Base-by-base conservation (phyloP, 345 rosid genomes). In the Rhizophora apiculata region DNA sequence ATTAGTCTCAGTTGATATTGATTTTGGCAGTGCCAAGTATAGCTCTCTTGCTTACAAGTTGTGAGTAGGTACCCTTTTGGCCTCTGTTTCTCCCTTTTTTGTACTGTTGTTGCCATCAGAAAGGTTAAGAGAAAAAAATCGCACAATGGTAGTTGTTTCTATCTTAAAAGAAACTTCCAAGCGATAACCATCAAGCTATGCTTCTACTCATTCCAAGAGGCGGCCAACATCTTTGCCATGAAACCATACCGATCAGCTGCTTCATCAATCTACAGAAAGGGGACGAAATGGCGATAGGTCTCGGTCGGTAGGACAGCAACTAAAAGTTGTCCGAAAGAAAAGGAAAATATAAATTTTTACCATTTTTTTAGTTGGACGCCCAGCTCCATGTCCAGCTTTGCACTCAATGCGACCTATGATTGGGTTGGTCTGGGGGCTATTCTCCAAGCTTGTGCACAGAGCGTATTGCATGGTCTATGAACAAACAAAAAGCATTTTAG, bases 331-430 rank as follows among this genome's bases (percentile, higher is more conserved):
- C 19, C 15, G 0, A 43, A 43, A 43, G 49, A 43, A 43, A 13
- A 15, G 49, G 49, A 15, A 13, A 11, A 13, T 1, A 4, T 26
- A 55, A 55, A 8, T 9, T 22, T 55, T 13, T 85, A 91, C 98
- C 86, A 77, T 72, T 76, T 95, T 95, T 78, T 90, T 78, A 0
- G 97, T 95, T 37, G 97, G 93, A 56, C 89, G 96, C 53, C 98
- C 98, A 0, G 89, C 92, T 43, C 99, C 99, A 79, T 92, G 97
- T 68, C 98, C 99, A 5, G 96, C 96, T 76, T 95, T 92, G 24
- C 89, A 82, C 68, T 95, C 99, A 7, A 95, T 92, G 34, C 90
- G 92, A 62, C 92, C 96, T 13, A 95, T 80, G 8, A 95, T 78
- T 6, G 96, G 97, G 74, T 92, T 95, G 58, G 87, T 92, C 80